Evolutionary conservation across 768 basidiomycete species (phyloP).

Genomic region (Leccinum incarnatum): DNA sequence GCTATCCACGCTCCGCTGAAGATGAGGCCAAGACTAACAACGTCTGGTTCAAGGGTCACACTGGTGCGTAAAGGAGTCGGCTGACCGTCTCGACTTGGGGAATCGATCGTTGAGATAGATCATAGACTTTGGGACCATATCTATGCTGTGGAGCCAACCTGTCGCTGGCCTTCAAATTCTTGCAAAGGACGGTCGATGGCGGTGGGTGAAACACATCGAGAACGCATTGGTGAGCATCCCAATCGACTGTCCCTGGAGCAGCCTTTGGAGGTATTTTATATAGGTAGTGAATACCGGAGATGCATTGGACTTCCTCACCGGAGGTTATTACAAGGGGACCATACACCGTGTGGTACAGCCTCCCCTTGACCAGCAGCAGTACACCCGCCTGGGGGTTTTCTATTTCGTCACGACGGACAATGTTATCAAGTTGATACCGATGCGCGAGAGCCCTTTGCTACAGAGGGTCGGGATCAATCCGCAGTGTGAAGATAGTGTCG

Average conservation of each 20-base stretch:
- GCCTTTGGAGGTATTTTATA: neutral
- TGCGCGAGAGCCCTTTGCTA: neutral
- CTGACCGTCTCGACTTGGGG: neutral
- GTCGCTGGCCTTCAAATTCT: neutral
- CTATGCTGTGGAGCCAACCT: neutral
- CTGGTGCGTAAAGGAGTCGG: neutral
- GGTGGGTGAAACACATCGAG: neutral
- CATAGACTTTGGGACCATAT: neutral
- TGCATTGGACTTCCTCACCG: neutral
- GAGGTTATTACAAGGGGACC: neutral
- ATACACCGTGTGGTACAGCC: neutral
- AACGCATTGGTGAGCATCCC: neutral
- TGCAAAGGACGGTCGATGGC: neutral
- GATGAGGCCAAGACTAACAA: neutral
- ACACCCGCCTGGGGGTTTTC: neutral
- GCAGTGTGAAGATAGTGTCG: neutral
- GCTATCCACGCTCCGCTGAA: neutral
- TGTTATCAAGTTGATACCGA: neutral
- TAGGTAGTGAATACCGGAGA: neutral
- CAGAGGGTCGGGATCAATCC: neutral
- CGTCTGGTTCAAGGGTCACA: neutral
- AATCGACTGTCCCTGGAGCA: neutral
- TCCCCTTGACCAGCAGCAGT: neutral
- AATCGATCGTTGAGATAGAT: neutral
- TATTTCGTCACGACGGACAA: neutral